Evolutionary conservation across 345 rosid species (phyloP).

Genomic region (Moringa oleifera): DNA sequence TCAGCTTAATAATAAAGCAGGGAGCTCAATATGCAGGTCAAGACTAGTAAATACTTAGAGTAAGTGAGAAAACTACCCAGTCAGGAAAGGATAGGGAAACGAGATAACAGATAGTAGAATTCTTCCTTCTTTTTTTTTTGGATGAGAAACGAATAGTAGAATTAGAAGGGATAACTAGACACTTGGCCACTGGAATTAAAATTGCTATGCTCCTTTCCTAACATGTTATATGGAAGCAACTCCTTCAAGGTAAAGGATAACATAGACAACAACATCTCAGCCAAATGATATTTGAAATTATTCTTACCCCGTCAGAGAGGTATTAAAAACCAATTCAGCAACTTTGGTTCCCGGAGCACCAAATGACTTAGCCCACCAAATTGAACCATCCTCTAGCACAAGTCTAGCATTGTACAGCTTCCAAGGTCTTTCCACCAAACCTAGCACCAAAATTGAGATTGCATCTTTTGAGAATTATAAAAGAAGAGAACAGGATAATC

Average conservation of each 20-base stretch:
- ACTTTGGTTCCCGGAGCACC: constrained; percentile 94
- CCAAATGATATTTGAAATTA: neutral
- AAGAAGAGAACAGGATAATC: neutral
- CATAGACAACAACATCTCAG: neutral
- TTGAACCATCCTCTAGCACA: constrained; percentile 88
- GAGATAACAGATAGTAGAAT: too few species aligned
- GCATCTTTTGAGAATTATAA: neutral
- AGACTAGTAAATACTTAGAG: neutral
- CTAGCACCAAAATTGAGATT: constrained; percentile 18
- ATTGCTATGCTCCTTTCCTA: too few species aligned
- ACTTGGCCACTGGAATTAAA: neutral
- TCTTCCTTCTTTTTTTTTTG: too few species aligned
- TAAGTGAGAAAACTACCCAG: too few species aligned
- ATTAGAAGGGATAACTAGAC: neutral
- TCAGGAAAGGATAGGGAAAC: too few species aligned
- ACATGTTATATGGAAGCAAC: neutral
- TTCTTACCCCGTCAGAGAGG: constrained; percentile 84
- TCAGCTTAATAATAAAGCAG: too few species aligned
- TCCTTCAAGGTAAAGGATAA: neutral
- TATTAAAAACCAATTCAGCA: constrained; percentile 94
- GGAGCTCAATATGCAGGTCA: neutral
- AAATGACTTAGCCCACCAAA: constrained; percentile 94
- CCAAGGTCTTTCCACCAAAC: constrained; percentile 77
- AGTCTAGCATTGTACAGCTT: constrained; percentile 75
- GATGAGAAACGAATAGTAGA: too few species aligned